Evolutionary conservation across 345 rosid genomes (phyloP), one percentile per base, ranked within the genome.

Genomic region (Eutrema yunnanense): DNA sequence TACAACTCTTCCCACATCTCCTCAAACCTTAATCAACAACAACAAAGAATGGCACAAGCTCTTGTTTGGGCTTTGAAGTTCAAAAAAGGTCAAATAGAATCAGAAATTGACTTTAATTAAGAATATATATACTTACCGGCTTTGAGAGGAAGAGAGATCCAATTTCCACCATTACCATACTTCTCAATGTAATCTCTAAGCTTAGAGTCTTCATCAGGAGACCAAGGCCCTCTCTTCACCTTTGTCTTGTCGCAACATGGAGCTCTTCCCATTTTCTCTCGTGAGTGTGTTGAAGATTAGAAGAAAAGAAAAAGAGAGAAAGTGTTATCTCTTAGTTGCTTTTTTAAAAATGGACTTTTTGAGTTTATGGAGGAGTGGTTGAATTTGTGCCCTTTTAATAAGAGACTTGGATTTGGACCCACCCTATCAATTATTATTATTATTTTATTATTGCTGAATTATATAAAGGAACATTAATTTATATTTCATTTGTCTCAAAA

Each of bases 1-100:
- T 88, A 76, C 98, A 93, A 79, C 98, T 93, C 83, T 93, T 93
- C 30, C 98, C 98, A 84, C 98, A 90, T 81, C 98, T 93, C 81
- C 81, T 89, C 73, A 93, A 77, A 50, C 96, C 98, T 90, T 62
- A 38, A 47, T 13, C 53, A 66, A 38, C 65, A 27, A 38, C 55
- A 74, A 62, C 61, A 30, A 63, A 69, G 22, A 58, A 66, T 59
- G 30, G 37, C 22, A 62, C 43, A 46, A 19, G 66, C 44, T 65
- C 56, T 71, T 71, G 4, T 59, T 22, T 27, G 9, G 6, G 26
- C 1, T 26, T 13, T 26, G 19, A 62, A 55, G 51, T 37, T 22
- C 5, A 36, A 9, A 26, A 36, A 49, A 54, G 4, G 37, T 30
- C 19, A 62, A 1, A 27, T 53, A 40, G 8, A 34, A 34, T 34